Evolutionary conservation across 208 protist species (phyloP).

Genomic region (Blechomonas ayalai): DNA sequence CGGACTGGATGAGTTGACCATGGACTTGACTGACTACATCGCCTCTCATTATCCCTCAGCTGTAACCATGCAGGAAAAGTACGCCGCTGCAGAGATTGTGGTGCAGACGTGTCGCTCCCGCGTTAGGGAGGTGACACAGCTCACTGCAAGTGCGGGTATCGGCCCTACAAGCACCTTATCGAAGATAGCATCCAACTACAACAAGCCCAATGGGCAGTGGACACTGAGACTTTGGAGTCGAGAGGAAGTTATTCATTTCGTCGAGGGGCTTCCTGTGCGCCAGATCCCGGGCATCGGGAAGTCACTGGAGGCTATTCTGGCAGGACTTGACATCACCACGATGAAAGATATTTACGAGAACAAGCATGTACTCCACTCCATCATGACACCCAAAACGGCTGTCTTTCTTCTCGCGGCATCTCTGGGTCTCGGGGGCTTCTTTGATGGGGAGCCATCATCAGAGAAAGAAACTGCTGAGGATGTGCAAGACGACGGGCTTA

Average conservation of each 20-base stretch:
- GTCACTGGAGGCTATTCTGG: conserved; percentile 32
- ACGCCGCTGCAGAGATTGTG: conserved; percentile 30
- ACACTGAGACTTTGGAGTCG: conserved; percentile 30
- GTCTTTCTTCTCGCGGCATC: conserved; percentile 39
- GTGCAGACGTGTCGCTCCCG: conserved; percentile 36
- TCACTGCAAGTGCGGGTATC: conserved; percentile 80
- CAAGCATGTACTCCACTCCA: conserved; percentile 35
- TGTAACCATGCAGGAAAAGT: conserved; percentile 7
- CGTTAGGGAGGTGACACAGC: conserved; percentile 30
- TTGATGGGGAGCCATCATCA: conserved; percentile 6
- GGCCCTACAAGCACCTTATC: conserved; percentile 63
- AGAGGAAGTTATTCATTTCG: conserved; percentile 43
- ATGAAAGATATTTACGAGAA: conserved; percentile 49
- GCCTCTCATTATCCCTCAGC: background rate
- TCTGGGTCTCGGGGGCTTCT: conserved; percentile 41
- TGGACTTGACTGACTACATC: conserved; percentile 54
- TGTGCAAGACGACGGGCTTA: conserved; percentile 4
- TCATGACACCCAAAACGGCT: conserved; percentile 63
- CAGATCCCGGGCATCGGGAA: conserved; percentile 63
- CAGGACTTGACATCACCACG: conserved; percentile 35
- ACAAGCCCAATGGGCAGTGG: conserved; percentile 92
- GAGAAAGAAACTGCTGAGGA: background rate
- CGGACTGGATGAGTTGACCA: conserved; percentile 69
- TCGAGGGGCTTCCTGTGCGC: conserved; percentile 29
- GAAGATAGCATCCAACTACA: conserved; percentile 87